Conservation (phyloP, 306 rosid species). For the Trichosanthes truncata region DNA sequence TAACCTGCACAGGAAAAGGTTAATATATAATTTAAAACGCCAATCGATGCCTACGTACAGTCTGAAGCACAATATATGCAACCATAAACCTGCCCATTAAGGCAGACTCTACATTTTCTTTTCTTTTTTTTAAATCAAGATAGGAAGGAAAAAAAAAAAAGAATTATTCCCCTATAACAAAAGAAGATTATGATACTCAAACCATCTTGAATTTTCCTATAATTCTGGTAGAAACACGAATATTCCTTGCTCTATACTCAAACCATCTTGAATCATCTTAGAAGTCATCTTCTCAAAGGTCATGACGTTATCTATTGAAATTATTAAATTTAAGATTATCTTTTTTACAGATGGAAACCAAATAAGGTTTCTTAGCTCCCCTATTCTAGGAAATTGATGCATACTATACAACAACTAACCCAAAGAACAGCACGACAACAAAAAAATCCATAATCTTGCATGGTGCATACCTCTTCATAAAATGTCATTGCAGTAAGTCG, state of each 20-base stretch:
- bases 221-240: not conserved
- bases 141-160: not conserved
- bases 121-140: not conserved
- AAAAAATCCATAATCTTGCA: constrained; percentile 1
- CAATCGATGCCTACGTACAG: not conserved
- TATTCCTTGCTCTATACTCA: not conserved
- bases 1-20: constrained; percentile 37
- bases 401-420: not conserved
- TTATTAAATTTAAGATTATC: not conserved
- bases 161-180: too few relatives aligned
- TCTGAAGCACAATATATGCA: not conserved
- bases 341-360: not conserved
- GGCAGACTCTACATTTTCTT: not conserved
- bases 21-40: not conserved
- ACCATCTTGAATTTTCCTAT: not conserved
- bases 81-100: not conserved
- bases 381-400: not conserved
- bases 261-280: not conserved
- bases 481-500: constrained; percentile 98
- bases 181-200: not conserved
- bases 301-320: not conserved
- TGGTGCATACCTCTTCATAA: constrained; percentile 73
- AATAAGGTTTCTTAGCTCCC: not conserved
- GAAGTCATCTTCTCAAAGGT: not conserved
- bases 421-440: not conserved